Conservation (phyloP, 1,284 basidiomycete species). For the Serendipita sp. region DNA sequence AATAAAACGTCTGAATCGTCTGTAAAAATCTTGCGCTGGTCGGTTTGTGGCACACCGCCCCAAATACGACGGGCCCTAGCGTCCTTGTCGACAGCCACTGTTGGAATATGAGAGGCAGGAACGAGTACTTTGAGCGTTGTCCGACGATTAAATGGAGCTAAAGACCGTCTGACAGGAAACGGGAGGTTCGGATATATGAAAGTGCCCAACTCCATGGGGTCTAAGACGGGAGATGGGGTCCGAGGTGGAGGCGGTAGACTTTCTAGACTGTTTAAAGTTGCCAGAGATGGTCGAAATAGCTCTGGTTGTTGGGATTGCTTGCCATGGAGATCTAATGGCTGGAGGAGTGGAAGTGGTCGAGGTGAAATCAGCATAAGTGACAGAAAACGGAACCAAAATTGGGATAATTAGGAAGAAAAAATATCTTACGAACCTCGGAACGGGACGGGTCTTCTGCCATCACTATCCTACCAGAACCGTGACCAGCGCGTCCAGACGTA, state of each 20-base stretch:
- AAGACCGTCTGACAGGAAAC: slow-evolving; percentile 25
- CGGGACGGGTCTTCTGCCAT: not conserved
- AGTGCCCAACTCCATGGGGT: slow-evolving; percentile 45
- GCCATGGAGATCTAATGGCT: not conserved
- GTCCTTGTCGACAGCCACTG: slow-evolving; percentile 27
- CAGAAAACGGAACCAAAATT: not conserved
- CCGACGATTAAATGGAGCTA: not conserved
- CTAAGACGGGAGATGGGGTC: slow-evolving; percentile 27
- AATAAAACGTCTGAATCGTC: slow-evolving; percentile 61
- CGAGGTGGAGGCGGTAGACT: slow-evolving; percentile 16
- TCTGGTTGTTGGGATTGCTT: not conserved
- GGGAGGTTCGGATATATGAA: slow-evolving; percentile 41
- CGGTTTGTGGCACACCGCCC: slow-evolving; percentile 45
- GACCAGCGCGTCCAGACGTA: too few relatives aligned
- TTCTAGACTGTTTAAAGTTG: not conserved
- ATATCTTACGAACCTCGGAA: not conserved
- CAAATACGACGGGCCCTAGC: slow-evolving; percentile 37
- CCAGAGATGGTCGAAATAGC: not conserved
- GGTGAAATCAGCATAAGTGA: not conserved
- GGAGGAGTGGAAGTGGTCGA: not conserved
- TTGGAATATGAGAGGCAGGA: slow-evolving; percentile 42
- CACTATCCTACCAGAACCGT: not conserved
- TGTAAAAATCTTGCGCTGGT: slow-evolving; percentile 41
- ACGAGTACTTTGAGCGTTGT: slow-evolving; percentile 35
- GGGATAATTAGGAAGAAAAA: not conserved